phyloP scores from a whole-genome alignment of 2,329 filamentous ascomycete species.

The Ophiosphaerella narmari region DNA sequence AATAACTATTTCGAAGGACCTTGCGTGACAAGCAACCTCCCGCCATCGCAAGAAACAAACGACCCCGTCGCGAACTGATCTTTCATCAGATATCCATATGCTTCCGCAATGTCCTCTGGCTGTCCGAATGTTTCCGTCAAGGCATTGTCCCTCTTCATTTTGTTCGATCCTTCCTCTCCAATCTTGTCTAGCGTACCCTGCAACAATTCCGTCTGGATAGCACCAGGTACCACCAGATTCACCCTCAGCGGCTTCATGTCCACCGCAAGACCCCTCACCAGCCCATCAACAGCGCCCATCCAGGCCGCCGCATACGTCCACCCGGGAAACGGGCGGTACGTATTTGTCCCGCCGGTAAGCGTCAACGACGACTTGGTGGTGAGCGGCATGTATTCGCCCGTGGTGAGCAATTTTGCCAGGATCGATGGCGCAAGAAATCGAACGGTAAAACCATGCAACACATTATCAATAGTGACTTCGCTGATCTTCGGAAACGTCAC shows the following conservation, averaged over 20 bases:
- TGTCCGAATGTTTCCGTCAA: conserved; percentile 29
- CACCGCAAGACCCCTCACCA: conserved; percentile 46
- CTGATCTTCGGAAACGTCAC: conserved; percentile 23
- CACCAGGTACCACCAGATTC: conserved; percentile 50
- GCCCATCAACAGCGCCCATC: conserved; percentile 34
- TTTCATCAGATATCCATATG: conserved; percentile 52
- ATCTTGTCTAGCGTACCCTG: conserved; percentile 22
- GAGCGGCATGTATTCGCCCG: conserved; percentile 40
- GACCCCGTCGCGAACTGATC: conserved; percentile 48
- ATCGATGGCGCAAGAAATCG: conserved; percentile 44
- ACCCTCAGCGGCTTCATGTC: conserved; percentile 51
- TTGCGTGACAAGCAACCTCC: conserved; percentile 31
- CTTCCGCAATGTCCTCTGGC: conserved; percentile 49
- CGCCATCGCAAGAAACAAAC: conserved; percentile 44
- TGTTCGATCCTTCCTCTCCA: conserved; percentile 17
- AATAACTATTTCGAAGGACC: neutral
- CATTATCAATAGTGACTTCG: conserved; percentile 27
- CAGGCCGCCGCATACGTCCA: conserved; percentile 37
- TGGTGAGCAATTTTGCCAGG: conserved; percentile 48
- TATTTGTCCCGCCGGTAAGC: conserved; percentile 47
- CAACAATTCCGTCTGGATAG: conserved; percentile 49
- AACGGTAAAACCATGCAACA: conserved; percentile 33
- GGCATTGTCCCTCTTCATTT: conserved; percentile 20
- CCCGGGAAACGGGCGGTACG: conserved; percentile 40
- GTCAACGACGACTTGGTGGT: conserved; percentile 43